Base-by-base conservation (phyloP, 164 flowering plant genomes). In the Amborella trichopoda region DNA sequence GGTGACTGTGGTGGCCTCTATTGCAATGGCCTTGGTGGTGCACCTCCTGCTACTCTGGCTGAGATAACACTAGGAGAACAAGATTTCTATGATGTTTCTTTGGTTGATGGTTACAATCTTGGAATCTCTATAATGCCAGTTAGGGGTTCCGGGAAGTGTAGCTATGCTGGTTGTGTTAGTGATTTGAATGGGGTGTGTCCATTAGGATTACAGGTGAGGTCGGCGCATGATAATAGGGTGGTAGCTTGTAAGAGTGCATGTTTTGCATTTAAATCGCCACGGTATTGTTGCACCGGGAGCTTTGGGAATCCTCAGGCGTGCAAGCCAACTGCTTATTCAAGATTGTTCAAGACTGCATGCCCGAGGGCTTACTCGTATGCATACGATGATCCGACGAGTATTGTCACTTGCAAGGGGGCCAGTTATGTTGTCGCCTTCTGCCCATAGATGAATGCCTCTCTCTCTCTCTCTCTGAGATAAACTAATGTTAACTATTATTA, bases 181-280 rank as follows among this genome's bases (percentile, higher is more conserved):
- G 97, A 90, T 65, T 67, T 90, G 47, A 90, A 90, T 60, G 23
- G 28, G 57, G 81, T 83, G 86, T 90, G 97, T 44, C 97, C 97
- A 1, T 81, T 60, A 9, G 90, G 90, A 2, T 58, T 90, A 3
- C 91, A 90, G 55, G 90, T 90, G 23, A 61, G 78, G 33, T 72
- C 85, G 1, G 66, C 46, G 18, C 75, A 68, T 17, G 69, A 72
- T 16, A 53, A 60, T 34, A 42, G 71, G 1, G 94, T 90, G 39
- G 74, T 83, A 62, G 95, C 85, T 1, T 90, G 97, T 46, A 81
- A 78, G 63, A 90, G 97, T 44, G 97, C 97, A 1, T 90, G 97
- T 50, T 79, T 49, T 17, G 91, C 95, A 1, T 90, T 90, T 67
- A 81, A 81, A 53, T 74, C 84, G 3, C 91, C 94, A 0, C 68